Conservation (phyloP, 371 early-diverging fungal genomes). For the Phascolomyces articulosus region DNA sequence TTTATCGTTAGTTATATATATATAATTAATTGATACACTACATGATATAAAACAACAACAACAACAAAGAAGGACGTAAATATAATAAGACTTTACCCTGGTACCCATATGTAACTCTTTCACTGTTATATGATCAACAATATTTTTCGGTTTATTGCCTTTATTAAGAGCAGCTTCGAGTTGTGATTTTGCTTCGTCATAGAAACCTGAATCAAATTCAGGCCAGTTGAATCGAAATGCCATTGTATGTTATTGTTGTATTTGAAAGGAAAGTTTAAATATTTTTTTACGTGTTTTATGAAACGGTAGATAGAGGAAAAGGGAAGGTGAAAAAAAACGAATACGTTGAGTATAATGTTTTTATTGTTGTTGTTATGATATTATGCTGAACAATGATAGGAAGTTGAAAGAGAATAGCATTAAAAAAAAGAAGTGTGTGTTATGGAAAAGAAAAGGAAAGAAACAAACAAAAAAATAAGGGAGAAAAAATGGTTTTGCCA, state of each 20-base stretch:
- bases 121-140: slow-evolving; percentile 89
- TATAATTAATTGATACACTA: no score
- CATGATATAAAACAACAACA: no score
- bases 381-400: no score
- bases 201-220: slow-evolving; percentile 82
- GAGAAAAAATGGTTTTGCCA: background rate
- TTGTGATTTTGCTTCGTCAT: slow-evolving; percentile 82
- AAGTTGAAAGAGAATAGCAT: no score
- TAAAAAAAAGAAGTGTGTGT: background rate
- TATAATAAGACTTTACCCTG: slow-evolving; percentile 44
- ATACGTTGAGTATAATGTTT: no score
- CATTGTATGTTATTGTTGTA: slow-evolving; percentile 54
- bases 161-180: slow-evolving; percentile 92
- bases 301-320: background rate
- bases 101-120: slow-evolving; percentile 95
- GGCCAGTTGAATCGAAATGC: slow-evolving; percentile 97
- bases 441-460: background rate
- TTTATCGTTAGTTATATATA: no score
- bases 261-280: slow-evolving; percentile 5
- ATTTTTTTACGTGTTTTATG: background rate
- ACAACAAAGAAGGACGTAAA: background rate
- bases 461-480: background rate
- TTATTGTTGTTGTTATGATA: no score
- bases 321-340: background rate
- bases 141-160: slow-evolving; percentile 87